A percentile compares a stretch with the other conserved stretches of the same genome.
Conservation (phyloP, 2,329 filamentous ascomycete genomes). For the Blastomyces silverae region DNA sequence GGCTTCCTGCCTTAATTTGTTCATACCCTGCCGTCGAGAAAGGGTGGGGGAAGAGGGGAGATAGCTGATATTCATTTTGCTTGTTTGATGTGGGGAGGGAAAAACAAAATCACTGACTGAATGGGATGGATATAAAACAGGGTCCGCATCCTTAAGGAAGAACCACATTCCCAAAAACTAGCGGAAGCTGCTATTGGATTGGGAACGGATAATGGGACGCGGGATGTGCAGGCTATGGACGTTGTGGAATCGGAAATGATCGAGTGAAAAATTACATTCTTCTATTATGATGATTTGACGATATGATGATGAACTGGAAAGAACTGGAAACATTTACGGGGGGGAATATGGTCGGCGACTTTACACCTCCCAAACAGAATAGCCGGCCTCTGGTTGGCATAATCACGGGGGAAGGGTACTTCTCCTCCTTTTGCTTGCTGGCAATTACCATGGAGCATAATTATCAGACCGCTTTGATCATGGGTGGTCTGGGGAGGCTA, state of each 20-base stretch:
- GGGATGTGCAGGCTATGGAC: slow-evolving; percentile 37
- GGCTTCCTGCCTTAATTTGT: not conserved
- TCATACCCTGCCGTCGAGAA: not conserved
- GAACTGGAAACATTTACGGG: not conserved
- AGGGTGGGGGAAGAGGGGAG: no score
- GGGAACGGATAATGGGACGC: slow-evolving; percentile 59
- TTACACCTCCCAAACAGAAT: not conserved
- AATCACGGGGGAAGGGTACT: not conserved
- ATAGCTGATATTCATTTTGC: not conserved
- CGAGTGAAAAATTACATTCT: slow-evolving; percentile 11
- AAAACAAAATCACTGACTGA: not conserved
- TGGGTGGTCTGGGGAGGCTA: not conserved
- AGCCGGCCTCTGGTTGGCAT: not conserved
- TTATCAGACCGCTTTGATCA: not conserved
- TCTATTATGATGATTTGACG: not conserved
- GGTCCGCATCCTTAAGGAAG: slow-evolving; percentile 72
- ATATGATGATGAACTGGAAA: not conserved
- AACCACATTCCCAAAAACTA: slow-evolving; percentile 77
- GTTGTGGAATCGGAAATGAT: slow-evolving; percentile 25
- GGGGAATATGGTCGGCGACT: not conserved
- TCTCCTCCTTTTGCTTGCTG: not conserved
- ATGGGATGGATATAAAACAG: slow-evolving; percentile 40
- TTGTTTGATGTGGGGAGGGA: not conserved
- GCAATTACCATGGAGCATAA: not conserved
- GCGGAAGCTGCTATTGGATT: slow-evolving; percentile 74